Evolutionary conservation across 768 basidiomycete genomes (phyloP).

Genomic region (Paxillus involutus): DNA sequence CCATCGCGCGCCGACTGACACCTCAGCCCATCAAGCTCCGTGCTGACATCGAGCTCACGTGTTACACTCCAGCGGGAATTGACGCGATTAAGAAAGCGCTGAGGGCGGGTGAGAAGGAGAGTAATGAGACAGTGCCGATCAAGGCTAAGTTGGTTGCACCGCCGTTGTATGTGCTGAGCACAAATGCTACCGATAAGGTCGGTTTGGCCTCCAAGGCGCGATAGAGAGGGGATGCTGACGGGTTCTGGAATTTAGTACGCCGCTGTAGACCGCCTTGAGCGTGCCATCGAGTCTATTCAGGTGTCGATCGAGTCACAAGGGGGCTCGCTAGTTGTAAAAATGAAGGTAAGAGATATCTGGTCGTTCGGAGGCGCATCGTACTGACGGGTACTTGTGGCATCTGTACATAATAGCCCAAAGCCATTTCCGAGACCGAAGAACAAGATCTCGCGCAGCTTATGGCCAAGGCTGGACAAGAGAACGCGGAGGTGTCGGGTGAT

Average conservation of each 20-base stretch:
- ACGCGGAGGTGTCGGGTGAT: constrained; percentile 94
- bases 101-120: constrained; percentile 82
- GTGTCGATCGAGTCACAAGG: constrained; percentile 80
- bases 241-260: constrained; percentile 50
- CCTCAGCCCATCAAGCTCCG: constrained; percentile 99
- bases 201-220: constrained; percentile 1
- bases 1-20: constrained; percentile 92
- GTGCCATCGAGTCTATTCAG: constrained; percentile 90
- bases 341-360: constrained; percentile 64
- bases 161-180: constrained; percentile 92
- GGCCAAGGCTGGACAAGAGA: constrained; percentile 92
- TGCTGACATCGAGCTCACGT: constrained; percentile 96
- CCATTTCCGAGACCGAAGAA: constrained; percentile 96
- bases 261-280: constrained; percentile 90
- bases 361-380: background rate
- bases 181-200: constrained; percentile 96
- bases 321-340: constrained; percentile 88
- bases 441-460: constrained; percentile 96
- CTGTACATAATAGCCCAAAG: constrained; percentile 72
- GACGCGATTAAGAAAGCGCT: constrained; percentile 95
- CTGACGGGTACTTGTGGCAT: background rate
- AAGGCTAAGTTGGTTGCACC: constrained; percentile 97
- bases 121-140: constrained; percentile 90
- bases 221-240: background rate
- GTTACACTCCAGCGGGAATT: constrained; percentile 93